A percentile compares a stretch with the other conserved stretches of the same genome.
Conservation (phyloP, 2,329 filamentous ascomycete genomes). For the Colletotrichum coccodes region DNA sequence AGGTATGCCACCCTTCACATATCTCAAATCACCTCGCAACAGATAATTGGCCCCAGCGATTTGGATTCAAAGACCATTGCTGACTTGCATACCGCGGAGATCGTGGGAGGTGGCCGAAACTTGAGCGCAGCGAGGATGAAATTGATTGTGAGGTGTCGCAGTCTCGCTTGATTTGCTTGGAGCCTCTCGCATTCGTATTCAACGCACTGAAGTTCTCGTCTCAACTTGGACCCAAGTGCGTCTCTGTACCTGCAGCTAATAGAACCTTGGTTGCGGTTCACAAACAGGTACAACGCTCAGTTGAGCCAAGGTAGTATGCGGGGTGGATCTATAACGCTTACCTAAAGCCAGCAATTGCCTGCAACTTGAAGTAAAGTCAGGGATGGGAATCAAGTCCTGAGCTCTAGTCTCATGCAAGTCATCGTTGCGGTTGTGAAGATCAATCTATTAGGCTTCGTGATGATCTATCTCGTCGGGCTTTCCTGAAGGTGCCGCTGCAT, state of each 20-base stretch:
- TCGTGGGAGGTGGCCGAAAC: not conserved
- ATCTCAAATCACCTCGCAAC: conserved; percentile 14
- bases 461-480: too few relatives aligned
- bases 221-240: not conserved
- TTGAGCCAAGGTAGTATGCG: conserved; percentile 20
- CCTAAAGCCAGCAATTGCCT: conserved; percentile 4
- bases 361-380: not conserved
- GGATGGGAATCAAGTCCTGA: not conserved
- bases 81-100: not conserved
- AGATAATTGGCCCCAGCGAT: conserved; percentile 1
- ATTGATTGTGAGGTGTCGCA: not conserved
- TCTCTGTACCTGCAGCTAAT: not conserved
- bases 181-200: not conserved
- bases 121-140: not conserved
- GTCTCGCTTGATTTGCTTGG: not conserved
- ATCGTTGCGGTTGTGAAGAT: not conserved
- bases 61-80: not conserved
- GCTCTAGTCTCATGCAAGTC: not conserved
- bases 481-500: not conserved
- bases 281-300: not conserved
- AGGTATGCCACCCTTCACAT: not conserved
- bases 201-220: not conserved
- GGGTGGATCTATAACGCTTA: conserved; percentile 7
- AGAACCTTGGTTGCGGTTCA: conserved; percentile 3
- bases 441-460: not conserved